Conservation (phyloP, 306 rosid genomes). For the Vigna trinervia region DNA sequence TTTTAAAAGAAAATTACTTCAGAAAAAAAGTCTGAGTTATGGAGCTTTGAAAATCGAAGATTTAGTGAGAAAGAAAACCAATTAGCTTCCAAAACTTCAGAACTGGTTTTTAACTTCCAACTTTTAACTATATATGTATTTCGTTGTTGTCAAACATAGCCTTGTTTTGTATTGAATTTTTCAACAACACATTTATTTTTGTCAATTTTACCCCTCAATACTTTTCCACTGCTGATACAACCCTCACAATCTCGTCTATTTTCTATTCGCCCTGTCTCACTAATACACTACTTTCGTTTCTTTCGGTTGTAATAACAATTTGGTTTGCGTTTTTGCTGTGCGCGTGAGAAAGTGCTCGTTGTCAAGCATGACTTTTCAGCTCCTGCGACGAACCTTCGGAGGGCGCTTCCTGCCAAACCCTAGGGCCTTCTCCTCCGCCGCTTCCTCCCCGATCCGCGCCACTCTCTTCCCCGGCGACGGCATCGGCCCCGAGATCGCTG, state of each 20-base stretch:
- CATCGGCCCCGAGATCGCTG: constrained; percentile 96
- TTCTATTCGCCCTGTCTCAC: not conserved
- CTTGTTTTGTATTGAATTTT: no score
- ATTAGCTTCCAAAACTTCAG: no score
- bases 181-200: no score
- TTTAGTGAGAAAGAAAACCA: no score
- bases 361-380: constrained; percentile 71
- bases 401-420: constrained; percentile 58
- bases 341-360: constrained; percentile 21
- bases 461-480: constrained; percentile 99
- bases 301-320: no score
- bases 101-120: no score
- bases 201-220: not conserved
- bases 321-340: not conserved
- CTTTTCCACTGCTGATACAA: no score
- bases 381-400: constrained; percentile 73
- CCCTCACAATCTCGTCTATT: not conserved
- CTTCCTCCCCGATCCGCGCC: constrained; percentile 73
- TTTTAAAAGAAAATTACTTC: no score
- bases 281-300: not conserved
- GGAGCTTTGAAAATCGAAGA: no score
- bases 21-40: no score
- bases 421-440: constrained; percentile 67
- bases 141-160: no score
- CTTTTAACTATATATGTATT: no score